Evolutionary conservation across 257 asterid genomes (phyloP).

Genomic region (Coffea canephora): DNA sequence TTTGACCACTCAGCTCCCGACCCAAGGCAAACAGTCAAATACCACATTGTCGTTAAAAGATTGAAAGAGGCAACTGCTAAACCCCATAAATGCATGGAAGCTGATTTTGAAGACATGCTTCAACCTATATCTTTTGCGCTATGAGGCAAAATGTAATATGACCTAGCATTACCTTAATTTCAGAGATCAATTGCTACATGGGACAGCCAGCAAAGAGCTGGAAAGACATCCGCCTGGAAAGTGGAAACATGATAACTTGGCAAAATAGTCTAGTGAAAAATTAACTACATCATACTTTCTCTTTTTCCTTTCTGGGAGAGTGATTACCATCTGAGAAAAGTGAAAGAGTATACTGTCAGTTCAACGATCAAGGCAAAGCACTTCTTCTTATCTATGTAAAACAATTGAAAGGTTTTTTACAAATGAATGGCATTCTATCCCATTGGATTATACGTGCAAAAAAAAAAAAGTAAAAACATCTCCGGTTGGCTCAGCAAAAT

Average conservation of each 20-base stretch:
- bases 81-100: not conserved
- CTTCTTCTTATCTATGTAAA: not conserved
- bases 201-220: not conserved
- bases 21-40: not conserved
- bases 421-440: not conserved
- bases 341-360: not conserved
- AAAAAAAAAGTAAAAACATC: not conserved
- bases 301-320: not conserved
- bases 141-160: not conserved
- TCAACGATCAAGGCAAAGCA: not conserved
- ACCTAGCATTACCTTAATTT: not conserved
- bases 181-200: not conserved
- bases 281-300: not conserved
- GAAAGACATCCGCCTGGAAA: not conserved
- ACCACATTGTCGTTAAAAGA: not conserved
- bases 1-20: not conserved
- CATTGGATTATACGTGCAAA: constrained; percentile 7
- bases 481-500: not conserved
- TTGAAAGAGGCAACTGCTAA: not conserved
- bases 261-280: not conserved
- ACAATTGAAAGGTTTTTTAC: constrained; percentile 1
- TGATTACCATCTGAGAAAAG: not conserved
- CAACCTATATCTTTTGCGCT: not conserved
- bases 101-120: not conserved
- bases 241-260: not conserved